These are phyloP conservation scores for Globisporangium viniferum DNA, from an alignment of 352 stramenopile species.

Conservation along the genomic window DNA sequence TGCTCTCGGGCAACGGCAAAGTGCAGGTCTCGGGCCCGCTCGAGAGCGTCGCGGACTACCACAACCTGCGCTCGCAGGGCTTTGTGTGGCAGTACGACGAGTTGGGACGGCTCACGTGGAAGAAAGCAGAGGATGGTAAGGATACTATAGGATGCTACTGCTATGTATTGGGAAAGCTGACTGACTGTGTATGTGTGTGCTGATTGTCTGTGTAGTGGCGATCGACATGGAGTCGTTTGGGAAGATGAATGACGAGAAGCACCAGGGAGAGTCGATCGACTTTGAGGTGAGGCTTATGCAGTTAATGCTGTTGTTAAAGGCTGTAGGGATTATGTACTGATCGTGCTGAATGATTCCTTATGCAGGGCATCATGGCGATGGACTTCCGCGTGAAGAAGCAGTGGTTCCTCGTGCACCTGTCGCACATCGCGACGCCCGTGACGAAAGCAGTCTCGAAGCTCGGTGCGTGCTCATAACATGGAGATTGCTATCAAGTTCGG, in stretches of 20 bases:
- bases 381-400: slow-evolving; percentile 79
- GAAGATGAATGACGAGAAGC: slow-evolving; percentile 30
- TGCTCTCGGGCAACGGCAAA: slow-evolving; percentile 32
- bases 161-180: neutral
- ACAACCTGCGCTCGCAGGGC: slow-evolving; percentile 57
- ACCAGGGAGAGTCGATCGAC: slow-evolving; percentile 47
- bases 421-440: slow-evolving; percentile 57
- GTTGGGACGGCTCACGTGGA: slow-evolving; percentile 48
- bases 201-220: slow-evolving; percentile 24
- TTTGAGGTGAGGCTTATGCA: slow-evolving; percentile 35
- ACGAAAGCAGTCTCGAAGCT: slow-evolving; percentile 65
- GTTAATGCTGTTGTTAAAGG: neutral
- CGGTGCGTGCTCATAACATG: slow-evolving; percentile 30
- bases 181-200: neutral
- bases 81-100: slow-evolving; percentile 74
- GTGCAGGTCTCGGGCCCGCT: slow-evolving; percentile 10
- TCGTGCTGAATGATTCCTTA: neutral
- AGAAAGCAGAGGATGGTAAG: slow-evolving; percentile 44
- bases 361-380: slow-evolving; percentile 68
- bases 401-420: slow-evolving; percentile 76
- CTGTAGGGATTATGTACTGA: neutral
- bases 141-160: neutral
- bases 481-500: neutral
- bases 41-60: slow-evolving; percentile 56
- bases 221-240: slow-evolving; percentile 73